These are phyloP conservation scores for Dryas alaskensis DNA, from an alignment of 306 rosid genomes.

Conservation along the genomic window DNA sequence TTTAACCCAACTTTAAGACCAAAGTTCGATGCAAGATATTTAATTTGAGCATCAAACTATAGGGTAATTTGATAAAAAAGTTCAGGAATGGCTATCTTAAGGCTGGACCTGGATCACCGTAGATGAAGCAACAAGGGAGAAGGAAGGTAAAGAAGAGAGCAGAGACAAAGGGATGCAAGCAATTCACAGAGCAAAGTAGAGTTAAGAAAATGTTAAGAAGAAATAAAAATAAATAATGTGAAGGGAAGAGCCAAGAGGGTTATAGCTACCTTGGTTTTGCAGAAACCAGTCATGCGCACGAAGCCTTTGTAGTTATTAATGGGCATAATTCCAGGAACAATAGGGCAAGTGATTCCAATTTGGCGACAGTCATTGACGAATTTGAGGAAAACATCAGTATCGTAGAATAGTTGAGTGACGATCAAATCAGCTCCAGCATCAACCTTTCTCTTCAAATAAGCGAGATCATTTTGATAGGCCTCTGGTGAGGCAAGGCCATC, in stretches of 20 bases:
- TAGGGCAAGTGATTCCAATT: constrained; percentile 91
- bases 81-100: no score
- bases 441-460: constrained; percentile 84
- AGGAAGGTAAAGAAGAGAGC: no score
- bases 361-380: constrained; percentile 94
- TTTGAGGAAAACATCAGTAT: constrained; percentile 85
- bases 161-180: no score
- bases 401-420: constrained; percentile 89
- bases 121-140: no score
- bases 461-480: constrained; percentile 74
- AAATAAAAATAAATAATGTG: background rate
- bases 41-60: no score
- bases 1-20: no score
- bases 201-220: background rate
- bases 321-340: constrained; percentile 99
- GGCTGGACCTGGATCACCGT: no score
- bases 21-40: no score
- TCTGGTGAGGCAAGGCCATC: constrained; percentile 75
- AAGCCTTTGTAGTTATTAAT: constrained; percentile 95
- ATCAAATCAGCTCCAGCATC: constrained; percentile 96
- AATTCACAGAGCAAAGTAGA: no score
- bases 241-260: background rate
- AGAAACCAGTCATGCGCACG: constrained; percentile 93
- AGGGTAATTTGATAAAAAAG: no score
- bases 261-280: constrained; percentile 78